These are phyloP conservation scores for Trifolium fragiferum DNA, from an alignment of 306 rosid genomes.

Conservation along the genomic window DNA sequence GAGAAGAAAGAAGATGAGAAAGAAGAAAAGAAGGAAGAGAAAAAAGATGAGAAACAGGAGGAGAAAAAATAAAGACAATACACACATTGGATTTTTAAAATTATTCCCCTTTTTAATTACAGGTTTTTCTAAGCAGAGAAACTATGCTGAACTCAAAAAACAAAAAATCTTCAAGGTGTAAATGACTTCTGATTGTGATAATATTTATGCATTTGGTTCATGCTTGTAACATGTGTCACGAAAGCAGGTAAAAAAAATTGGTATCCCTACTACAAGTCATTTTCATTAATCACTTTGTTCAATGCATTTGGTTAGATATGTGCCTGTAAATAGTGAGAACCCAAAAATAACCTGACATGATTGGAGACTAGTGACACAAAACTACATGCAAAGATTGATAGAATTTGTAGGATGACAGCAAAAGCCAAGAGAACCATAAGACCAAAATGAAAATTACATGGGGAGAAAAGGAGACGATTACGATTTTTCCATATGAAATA, in stretches of 20 bases:
- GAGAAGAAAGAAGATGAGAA: slow-evolving; percentile 71
- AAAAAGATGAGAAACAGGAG: slow-evolving; percentile 37
- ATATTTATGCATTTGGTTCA: slow-evolving; percentile 4
- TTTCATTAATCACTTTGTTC: not conserved
- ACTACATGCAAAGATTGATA: slow-evolving; percentile 4
- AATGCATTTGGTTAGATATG: not conserved
- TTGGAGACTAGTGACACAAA: not conserved
- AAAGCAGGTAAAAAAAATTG: not conserved
- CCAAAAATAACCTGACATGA: not conserved
- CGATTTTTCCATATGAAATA: not conserved
- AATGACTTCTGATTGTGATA: slow-evolving; percentile 23
- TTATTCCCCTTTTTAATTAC: not conserved
- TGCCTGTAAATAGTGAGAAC: not conserved
- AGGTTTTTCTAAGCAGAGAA: slow-evolving; percentile 30
- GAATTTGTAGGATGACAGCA: no score
- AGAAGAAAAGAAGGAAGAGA: not conserved
- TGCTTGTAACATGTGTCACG: slow-evolving; percentile 12
- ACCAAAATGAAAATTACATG: not conserved
- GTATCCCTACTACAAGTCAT: slow-evolving; percentile 4
- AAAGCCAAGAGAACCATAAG: not conserved
- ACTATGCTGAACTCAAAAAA: slow-evolving; percentile 9
- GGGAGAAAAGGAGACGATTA: not conserved
- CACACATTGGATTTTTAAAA: slow-evolving; percentile 33
- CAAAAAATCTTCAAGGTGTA: not conserved
- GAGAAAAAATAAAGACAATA: slow-evolving; percentile 49